Conservation (phyloP, 495 filamentous ascomycete species). For the Mytilinidion resinicola region DNA sequence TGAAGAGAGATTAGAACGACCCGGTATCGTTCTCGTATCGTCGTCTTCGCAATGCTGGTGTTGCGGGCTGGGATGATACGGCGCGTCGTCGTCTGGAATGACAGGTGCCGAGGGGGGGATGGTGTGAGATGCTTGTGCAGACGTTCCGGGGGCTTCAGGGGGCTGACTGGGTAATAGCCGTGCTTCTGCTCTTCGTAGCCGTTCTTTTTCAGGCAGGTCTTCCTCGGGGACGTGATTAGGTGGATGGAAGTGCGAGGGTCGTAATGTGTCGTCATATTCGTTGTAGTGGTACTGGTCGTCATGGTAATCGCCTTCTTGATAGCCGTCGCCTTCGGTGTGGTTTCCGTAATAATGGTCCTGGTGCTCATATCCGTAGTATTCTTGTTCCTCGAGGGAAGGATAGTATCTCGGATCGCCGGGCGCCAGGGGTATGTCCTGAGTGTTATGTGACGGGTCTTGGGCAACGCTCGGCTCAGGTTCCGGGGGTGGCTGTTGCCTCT, state of each 20-base stretch:
- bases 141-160: constrained; percentile 15
- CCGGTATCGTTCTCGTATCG: constrained; percentile 16
- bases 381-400: constrained; percentile 17
- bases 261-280: neutral
- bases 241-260: neutral
- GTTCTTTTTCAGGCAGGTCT: constrained; percentile 37
- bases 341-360: constrained; percentile 28
- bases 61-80: no score
- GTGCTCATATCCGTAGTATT: constrained; percentile 37
- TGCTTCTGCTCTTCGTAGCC: constrained; percentile 34
- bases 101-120: constrained; percentile 30
- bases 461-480: constrained; percentile 24
- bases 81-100: constrained; percentile 19
- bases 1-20: neutral
- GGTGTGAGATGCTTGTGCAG: constrained; percentile 7
- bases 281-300: constrained; percentile 11
- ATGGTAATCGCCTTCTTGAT: constrained; percentile 12
- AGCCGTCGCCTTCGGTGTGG: constrained; percentile 8
- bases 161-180: constrained; percentile 37
- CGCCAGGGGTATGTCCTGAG: constrained; percentile 25
- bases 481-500: constrained; percentile 11
- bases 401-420: constrained; percentile 7
- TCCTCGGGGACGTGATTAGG: constrained; percentile 15
- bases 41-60: constrained; percentile 3
- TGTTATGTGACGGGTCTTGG: constrained; percentile 25